Evolutionary conservation across 192 early-diverging fungal genomes (phyloP).

Genomic region (Coemansia sp.): DNA sequence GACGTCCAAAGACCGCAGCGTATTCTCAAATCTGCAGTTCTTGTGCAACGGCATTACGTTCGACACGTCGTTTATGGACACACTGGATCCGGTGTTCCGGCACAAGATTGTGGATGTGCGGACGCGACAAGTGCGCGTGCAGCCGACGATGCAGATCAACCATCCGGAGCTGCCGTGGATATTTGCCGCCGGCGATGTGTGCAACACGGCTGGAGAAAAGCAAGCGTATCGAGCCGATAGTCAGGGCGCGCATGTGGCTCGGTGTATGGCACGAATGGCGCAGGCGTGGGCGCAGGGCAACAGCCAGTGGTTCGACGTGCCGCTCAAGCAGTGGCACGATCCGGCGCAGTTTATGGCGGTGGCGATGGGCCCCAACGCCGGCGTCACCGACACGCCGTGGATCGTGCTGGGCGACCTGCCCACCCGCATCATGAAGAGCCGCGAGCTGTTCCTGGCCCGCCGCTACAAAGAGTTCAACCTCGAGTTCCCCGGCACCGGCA

Average conservation of each 20-base stretch:
- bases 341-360: slow-evolving; percentile 54
- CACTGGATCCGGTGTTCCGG: slow-evolving; percentile 51
- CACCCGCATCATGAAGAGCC: slow-evolving; percentile 54
- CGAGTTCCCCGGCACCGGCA: slow-evolving; percentile 38
- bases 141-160: slow-evolving; percentile 72
- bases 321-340: slow-evolving; percentile 53
- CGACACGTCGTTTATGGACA: slow-evolving; percentile 63
- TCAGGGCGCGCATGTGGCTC: slow-evolving; percentile 49
- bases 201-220: slow-evolving; percentile 52
- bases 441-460: slow-evolving; percentile 52
- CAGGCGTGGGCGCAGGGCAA: slow-evolving; percentile 46
- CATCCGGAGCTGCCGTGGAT: slow-evolving; percentile 68
- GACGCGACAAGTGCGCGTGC: slow-evolving; percentile 63
- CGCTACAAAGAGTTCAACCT: slow-evolving; percentile 55
- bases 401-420: slow-evolving; percentile 54
- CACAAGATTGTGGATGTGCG: slow-evolving; percentile 55
- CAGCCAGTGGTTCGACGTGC: slow-evolving; percentile 39
- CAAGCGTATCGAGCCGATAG: slow-evolving; percentile 53
- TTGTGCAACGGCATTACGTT: slow-evolving; percentile 72
- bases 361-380: slow-evolving; percentile 44
- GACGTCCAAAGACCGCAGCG: slow-evolving; percentile 47
- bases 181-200: slow-evolving; percentile 72
- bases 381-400: slow-evolving; percentile 55
- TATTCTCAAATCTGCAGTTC: slow-evolving; percentile 60
- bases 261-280: slow-evolving; percentile 53